phyloP scores from a whole-genome alignment of 2,329 filamentous ascomycete species.

The Colletotrichum sp. region DNA sequence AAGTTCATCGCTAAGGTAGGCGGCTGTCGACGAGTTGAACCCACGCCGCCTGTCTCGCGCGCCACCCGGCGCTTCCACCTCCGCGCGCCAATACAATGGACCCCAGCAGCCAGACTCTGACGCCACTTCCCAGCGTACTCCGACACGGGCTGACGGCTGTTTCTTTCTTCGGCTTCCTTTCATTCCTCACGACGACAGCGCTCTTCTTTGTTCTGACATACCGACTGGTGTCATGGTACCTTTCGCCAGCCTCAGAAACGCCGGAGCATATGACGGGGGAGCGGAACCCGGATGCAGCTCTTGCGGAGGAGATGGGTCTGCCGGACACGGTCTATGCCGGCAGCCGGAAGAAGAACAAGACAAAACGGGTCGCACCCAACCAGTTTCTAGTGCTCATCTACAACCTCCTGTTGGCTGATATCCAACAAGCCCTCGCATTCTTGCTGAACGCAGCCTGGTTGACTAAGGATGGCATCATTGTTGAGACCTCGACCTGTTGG shows the following conservation, averaged over 20 bases:
- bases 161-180: conserved; percentile 37
- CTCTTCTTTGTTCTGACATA: conserved; percentile 38
- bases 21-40: not conserved
- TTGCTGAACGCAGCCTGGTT: conserved; percentile 60
- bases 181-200: conserved; percentile 35
- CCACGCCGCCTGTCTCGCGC: not conserved
- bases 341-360: conserved; percentile 18
- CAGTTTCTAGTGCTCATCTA: conserved; percentile 66
- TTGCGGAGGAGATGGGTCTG: conserved; percentile 23
- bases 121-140: conserved; percentile 38
- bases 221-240: conserved; percentile 39
- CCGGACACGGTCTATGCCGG: conserved; percentile 27
- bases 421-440: conserved; percentile 62
- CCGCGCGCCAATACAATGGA: conserved; percentile 3
- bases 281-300: conserved; percentile 34
- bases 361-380: conserved; percentile 37
- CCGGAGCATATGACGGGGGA: conserved; percentile 30
- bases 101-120: conserved; percentile 27
- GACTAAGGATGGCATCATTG: conserved; percentile 47
- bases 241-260: conserved; percentile 23
- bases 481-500: conserved; percentile 52
- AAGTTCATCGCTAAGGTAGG: not conserved
- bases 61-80: not conserved
- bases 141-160: conserved; percentile 40
- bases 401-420: conserved; percentile 63